These are phyloP conservation scores for Candida bentonensis DNA, from an alignment of 805 yeast species.

Conservation along the genomic window DNA sequence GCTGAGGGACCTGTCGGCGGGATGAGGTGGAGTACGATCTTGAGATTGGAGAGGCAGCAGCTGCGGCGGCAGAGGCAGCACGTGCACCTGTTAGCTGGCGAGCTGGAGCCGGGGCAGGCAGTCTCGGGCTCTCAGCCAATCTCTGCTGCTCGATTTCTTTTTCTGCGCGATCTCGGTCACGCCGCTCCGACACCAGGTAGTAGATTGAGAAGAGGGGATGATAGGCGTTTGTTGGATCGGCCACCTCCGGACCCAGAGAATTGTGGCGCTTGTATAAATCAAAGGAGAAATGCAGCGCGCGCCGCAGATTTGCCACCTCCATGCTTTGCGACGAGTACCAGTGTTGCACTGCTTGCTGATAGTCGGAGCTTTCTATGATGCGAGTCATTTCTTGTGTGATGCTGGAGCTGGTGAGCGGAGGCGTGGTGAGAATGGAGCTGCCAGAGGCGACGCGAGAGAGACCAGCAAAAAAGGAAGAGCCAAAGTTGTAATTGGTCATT, in stretches of 20 bases:
- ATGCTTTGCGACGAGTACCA: constrained; percentile 39
- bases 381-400: constrained; percentile 40
- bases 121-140: not conserved
- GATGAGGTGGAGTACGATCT: not conserved
- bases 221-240: constrained; percentile 75
- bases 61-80: not conserved
- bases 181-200: constrained; percentile 73
- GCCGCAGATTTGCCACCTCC: constrained; percentile 13
- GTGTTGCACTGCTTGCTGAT: constrained; percentile 43
- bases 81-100: constrained; percentile 5
- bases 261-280: constrained; percentile 14
- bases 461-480: constrained; percentile 22
- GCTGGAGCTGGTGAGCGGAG: constrained; percentile 27
- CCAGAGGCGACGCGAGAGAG: not conserved
- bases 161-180: constrained; percentile 54
- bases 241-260: constrained; percentile 15
- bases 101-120: constrained; percentile 1
- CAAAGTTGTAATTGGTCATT: constrained; percentile 69
- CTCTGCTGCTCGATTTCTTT: constrained; percentile 13
- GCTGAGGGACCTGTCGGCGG: not conserved
- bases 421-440: not conserved
- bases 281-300: constrained; percentile 8
- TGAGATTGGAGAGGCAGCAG: constrained; percentile 1
- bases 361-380: constrained; percentile 50
- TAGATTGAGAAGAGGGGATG: constrained; percentile 85